phyloP scores from a whole-genome alignment of 23 red algal species.

The Gracilaria gracilis region DNA sequence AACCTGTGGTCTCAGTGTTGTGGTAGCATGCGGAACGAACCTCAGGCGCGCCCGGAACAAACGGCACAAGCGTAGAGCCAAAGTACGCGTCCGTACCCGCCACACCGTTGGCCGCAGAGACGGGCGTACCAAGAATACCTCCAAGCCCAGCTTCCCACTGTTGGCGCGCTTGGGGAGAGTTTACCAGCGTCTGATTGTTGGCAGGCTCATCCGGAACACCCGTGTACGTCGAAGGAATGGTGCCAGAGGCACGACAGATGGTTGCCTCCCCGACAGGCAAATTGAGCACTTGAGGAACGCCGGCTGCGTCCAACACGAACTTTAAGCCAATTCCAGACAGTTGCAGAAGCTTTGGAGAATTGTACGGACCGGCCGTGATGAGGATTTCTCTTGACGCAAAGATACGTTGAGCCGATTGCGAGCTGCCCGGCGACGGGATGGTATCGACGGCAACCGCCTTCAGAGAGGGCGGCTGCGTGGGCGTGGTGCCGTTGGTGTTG shows the following conservation, averaged over 20 bases:
- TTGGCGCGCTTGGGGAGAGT: not conserved
- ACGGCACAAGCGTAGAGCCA: not conserved
- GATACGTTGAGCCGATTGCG: not conserved
- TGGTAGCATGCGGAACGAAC: slow-evolving; percentile 32
- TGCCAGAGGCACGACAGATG: slow-evolving; percentile 14
- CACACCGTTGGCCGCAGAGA: slow-evolving; percentile 13
- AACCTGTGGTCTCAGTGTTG: slow-evolving; percentile 32
- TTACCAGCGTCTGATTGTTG: slow-evolving; percentile 37
- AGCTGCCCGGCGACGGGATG: not conserved
- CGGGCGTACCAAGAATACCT: slow-evolving; percentile 27
- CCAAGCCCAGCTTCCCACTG: slow-evolving; percentile 30
- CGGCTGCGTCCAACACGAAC: slow-evolving; percentile 25
- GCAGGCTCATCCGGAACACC: slow-evolving; percentile 28
- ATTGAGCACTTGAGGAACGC: slow-evolving; percentile 49
- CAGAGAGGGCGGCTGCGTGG: not conserved
- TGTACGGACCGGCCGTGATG: slow-evolving; percentile 76
- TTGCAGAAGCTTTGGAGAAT: slow-evolving; percentile 79
- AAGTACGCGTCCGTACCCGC: slow-evolving; percentile 27
- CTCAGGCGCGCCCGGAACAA: not conserved
- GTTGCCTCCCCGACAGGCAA: slow-evolving; percentile 63
- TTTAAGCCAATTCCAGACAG: slow-evolving; percentile 81
- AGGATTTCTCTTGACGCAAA: slow-evolving; percentile 54
- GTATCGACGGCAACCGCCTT: slow-evolving; percentile 23
- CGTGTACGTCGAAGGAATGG: slow-evolving; percentile 10
- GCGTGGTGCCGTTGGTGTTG: not conserved